These are phyloP conservation scores for Martensiomyces pterosporus DNA, from an alignment of 192 early-diverging fungal genomes.

Conservation along the genomic window DNA sequence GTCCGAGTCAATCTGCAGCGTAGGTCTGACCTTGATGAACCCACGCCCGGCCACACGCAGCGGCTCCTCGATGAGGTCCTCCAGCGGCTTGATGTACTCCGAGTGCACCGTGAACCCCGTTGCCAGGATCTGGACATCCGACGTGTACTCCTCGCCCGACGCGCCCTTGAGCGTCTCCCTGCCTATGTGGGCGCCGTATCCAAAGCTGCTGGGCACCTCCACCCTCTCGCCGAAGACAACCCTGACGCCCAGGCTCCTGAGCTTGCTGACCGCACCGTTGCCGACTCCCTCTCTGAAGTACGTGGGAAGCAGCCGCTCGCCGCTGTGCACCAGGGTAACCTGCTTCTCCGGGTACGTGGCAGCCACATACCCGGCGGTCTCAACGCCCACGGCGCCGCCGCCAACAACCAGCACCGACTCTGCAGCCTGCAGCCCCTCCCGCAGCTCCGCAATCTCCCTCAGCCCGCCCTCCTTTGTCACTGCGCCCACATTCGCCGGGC, in stretches of 20 bases:
- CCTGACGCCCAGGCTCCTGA: slow-evolving; percentile 45
- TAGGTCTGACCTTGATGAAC: slow-evolving; percentile 50
- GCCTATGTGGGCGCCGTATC: slow-evolving; percentile 15
- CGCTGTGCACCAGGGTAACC: slow-evolving; percentile 52
- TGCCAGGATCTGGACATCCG: slow-evolving; percentile 56
- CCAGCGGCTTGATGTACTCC: slow-evolving; percentile 45
- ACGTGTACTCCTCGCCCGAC: slow-evolving; percentile 46
- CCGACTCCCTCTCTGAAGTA: slow-evolving; percentile 48
- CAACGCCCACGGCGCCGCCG: slow-evolving; percentile 60
- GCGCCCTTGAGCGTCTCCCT: slow-evolving; percentile 37
- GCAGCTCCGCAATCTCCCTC: slow-evolving; percentile 27
- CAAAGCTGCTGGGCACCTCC: slow-evolving; percentile 28
- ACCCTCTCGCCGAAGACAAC: slow-evolving; percentile 54
- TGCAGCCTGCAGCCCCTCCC: slow-evolving; percentile 38
- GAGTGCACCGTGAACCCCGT: slow-evolving; percentile 50
- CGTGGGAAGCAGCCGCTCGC: slow-evolving; percentile 43
- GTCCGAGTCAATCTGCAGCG: slow-evolving; percentile 48
- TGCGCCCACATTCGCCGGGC: slow-evolving; percentile 33
- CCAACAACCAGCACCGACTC: slow-evolving; percentile 54
- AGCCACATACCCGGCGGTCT: slow-evolving; percentile 57
- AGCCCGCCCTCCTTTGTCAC: slow-evolving; percentile 38
- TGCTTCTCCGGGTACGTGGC: slow-evolving; percentile 37
- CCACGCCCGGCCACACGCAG: slow-evolving; percentile 13
- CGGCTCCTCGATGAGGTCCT: slow-evolving; percentile 14
- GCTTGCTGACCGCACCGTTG: slow-evolving; percentile 34